Percentiles rank a stretch among this genome's conserved stretches.
These are phyloP conservation scores for Xylaria sp. DNA, from an alignment of 495 filamentous ascomycete species.

Conservation along the genomic window DNA sequence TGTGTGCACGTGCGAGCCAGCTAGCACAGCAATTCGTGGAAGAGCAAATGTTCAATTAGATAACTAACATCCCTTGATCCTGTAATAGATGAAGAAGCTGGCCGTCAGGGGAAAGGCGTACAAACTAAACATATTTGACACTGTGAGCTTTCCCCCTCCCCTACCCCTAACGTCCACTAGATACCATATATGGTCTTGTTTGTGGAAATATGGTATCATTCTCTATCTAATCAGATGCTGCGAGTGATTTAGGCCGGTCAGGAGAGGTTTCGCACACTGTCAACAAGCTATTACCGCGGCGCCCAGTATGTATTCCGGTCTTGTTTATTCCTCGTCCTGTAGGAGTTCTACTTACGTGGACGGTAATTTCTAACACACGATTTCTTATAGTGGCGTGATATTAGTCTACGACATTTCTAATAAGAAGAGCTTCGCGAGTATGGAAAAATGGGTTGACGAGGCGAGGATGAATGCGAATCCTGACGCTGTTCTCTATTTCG, in stretches of 20 bases:
- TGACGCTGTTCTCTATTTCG: conserved; percentile 60
- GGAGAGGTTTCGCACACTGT: conserved; percentile 67
- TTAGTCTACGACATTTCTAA: conserved; percentile 67
- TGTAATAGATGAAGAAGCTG: conserved; percentile 50
- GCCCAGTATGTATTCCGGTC: conserved; percentile 45
- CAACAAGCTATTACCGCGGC: conserved; percentile 66
- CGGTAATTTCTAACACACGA: not conserved
- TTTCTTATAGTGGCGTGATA: conserved; percentile 52
- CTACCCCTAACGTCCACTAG: not conserved
- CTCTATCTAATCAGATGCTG: not conserved
- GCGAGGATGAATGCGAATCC: conserved; percentile 59
- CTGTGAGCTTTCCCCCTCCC: conserved; percentile 44
- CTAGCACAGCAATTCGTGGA: not conserved
- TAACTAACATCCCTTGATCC: not conserved
- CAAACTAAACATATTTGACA: conserved; percentile 65
- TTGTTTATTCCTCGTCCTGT: not conserved
- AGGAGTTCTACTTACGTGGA: no score
- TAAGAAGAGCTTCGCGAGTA: conserved; percentile 59
- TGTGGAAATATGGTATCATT: not conserved
- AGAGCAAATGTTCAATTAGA: not conserved
- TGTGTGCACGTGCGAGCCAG: no score
- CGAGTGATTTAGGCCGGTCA: conserved; percentile 50
- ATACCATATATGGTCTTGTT: not conserved
- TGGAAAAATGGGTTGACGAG: conserved; percentile 68
- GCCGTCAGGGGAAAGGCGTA: conserved; percentile 61